phyloP scores from a whole-genome alignment of 108 stramenopile species.

The Discostella pseudostelligera region DNA sequence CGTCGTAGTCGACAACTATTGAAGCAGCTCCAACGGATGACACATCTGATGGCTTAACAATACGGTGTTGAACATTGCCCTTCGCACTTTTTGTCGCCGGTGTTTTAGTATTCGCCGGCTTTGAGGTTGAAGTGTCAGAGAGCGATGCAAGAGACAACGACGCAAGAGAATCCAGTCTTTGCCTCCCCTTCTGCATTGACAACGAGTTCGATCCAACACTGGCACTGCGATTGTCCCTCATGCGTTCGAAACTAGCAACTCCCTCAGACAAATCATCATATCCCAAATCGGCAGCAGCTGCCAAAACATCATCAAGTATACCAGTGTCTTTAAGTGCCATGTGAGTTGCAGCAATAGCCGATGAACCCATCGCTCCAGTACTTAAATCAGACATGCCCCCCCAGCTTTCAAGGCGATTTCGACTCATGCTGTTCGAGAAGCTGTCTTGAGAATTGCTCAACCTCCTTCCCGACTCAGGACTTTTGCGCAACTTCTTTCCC shows the following conservation, averaged over 20 bases:
- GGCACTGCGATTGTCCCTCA: conserved; percentile 10
- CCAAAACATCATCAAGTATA: conserved; percentile 59
- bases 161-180: conserved; percentile 60
- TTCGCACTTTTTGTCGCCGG: conserved; percentile 16
- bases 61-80: not conserved
- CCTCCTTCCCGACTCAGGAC: conserved; percentile 25
- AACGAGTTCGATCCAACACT: conserved; percentile 27
- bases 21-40: conserved; percentile 24
- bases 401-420: conserved; percentile 82
- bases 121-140: conserved; percentile 43
- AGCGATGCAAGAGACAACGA: conserved; percentile 62
- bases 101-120: conserved; percentile 17
- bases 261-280: conserved; percentile 30
- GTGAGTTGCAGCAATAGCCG: conserved; percentile 31
- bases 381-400: conserved; percentile 87
- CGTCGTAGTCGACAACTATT: conserved; percentile 74
- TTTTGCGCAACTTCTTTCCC: conserved; percentile 18
- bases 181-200: conserved; percentile 30
- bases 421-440: not conserved
- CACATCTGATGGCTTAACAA: conserved; percentile 13
- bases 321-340: conserved; percentile 41
- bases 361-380: conserved; percentile 21
- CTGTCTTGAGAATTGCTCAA: conserved; percentile 28
- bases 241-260: conserved; percentile 9
- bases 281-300: conserved; percentile 52